Evolutionary conservation across 2,329 filamentous ascomycete species (phyloP).

Genomic region (Calonectria naviculata): DNA sequence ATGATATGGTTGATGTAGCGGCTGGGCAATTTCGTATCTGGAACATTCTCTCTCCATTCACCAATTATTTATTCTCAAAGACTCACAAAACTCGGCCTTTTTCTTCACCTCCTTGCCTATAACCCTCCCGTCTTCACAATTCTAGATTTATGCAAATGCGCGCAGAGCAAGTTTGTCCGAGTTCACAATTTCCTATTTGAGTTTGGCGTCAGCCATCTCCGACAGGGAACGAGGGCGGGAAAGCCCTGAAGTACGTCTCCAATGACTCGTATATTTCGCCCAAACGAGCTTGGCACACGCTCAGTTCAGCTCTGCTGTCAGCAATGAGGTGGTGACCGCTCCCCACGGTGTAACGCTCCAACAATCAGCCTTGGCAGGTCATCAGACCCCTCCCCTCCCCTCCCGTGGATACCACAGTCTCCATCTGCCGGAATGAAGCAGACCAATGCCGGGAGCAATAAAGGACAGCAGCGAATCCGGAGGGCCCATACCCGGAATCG

Average conservation of each 20-base stretch:
- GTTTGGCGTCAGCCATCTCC: not conserved
- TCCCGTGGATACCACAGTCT: not conserved
- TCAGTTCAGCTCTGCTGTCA: not conserved
- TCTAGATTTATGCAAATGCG: no score
- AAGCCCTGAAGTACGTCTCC: not conserved
- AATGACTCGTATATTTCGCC: slow-evolving; percentile 2
- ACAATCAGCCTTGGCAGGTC: not conserved
- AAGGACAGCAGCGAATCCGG: not conserved
- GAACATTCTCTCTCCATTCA: no score
- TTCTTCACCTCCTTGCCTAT: not conserved
- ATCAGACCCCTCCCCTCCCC: not conserved
- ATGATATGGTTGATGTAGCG: no score
- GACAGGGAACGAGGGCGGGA: not conserved
- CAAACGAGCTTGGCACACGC: not conserved
- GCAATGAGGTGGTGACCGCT: not conserved
- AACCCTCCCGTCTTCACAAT: no score
- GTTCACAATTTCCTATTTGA: not conserved
- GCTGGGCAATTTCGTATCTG: no score
- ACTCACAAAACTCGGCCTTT: not conserved
- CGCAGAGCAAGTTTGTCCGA: not conserved
- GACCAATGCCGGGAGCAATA: not conserved
- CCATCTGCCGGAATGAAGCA: not conserved
- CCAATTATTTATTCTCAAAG: no score
- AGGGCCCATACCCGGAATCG: not conserved
- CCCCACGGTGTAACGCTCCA: not conserved